Conservation (phyloP, 352 stramenopile species). For the Phytophthora melonis region DNA sequence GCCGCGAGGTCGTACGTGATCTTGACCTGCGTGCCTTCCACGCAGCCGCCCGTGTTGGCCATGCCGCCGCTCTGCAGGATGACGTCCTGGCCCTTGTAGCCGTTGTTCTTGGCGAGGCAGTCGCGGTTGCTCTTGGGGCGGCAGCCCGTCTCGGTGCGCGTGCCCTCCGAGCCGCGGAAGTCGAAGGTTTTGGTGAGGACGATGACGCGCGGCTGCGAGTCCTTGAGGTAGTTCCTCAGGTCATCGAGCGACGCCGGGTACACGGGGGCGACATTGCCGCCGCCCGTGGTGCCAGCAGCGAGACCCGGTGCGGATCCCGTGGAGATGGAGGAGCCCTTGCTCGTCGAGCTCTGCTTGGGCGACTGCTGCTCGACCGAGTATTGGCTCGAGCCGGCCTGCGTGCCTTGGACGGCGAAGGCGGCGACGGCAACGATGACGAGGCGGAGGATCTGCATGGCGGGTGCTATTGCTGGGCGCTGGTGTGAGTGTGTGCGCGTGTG, state of each 20-base stretch:
- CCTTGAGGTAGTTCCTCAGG: constrained; percentile 55
- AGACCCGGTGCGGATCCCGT: constrained; percentile 26
- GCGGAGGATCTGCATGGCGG: constrained; percentile 33
- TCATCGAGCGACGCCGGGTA: constrained; percentile 52
- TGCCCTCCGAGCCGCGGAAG: constrained; percentile 62
- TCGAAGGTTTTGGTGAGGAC: constrained; percentile 60
- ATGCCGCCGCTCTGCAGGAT: constrained; percentile 65
- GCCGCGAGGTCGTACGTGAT: constrained; percentile 43
- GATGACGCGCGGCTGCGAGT: constrained; percentile 55
- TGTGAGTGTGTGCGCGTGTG: neutral
- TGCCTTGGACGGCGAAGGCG: constrained; percentile 39
- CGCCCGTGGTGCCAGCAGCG: constrained; percentile 47
- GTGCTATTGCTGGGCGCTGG: too few species aligned
- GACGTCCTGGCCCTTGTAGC: constrained; percentile 59
- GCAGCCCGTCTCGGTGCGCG: constrained; percentile 54
- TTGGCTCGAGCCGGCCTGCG: constrained; percentile 31
- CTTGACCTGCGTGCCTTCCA: constrained; percentile 34
- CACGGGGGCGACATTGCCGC: constrained; percentile 45
- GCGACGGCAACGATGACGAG: constrained; percentile 24
- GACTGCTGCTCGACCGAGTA: neutral
- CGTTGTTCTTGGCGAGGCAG: constrained; percentile 65
- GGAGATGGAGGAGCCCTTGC: constrained; percentile 6
- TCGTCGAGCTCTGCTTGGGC: neutral
- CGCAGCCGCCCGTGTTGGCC: constrained; percentile 59
- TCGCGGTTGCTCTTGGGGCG: constrained; percentile 49